Percentiles rank a stretch among this genome's conserved stretches.
Conservation (phyloP, 1,284 basidiomycete genomes). For the Papiliotrema terrestris region DNA sequence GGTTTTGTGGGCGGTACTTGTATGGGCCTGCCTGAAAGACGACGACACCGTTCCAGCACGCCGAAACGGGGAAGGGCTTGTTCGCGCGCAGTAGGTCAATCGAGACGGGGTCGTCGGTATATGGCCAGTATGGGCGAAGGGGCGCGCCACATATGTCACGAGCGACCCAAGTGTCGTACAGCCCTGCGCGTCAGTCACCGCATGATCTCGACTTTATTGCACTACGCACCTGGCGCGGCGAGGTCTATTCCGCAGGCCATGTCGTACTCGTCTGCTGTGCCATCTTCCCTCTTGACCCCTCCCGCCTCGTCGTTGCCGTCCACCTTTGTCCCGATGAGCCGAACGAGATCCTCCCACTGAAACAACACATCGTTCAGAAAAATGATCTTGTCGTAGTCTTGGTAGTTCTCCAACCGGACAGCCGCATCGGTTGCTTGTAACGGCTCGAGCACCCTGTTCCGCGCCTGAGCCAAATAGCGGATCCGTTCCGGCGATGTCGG, state of each 20-base stretch:
- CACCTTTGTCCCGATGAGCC: slow-evolving; percentile 47
- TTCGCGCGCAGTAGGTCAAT: slow-evolving; percentile 47
- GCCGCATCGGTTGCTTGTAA: slow-evolving; percentile 17
- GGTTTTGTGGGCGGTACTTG: slow-evolving; percentile 38
- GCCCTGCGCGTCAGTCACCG: slow-evolving; percentile 6
- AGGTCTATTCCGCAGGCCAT: slow-evolving; percentile 60
- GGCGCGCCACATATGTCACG: slow-evolving; percentile 51
- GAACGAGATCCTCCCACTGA: slow-evolving; percentile 52
- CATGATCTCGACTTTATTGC: not conserved
- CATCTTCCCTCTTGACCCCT: too few species aligned
- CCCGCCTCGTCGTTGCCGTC: too few species aligned
- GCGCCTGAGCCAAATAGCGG: slow-evolving; percentile 51
- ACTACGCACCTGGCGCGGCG: slow-evolving; percentile 46
- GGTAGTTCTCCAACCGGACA: slow-evolving; percentile 41
- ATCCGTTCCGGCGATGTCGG: slow-evolving; percentile 51
- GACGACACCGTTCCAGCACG: slow-evolving; percentile 54
- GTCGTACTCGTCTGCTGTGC: slow-evolving; percentile 53
- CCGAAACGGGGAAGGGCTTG: slow-evolving; percentile 54
- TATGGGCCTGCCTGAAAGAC: slow-evolving; percentile 55
- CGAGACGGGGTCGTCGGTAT: slow-evolving; percentile 51
- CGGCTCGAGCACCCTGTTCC: slow-evolving; percentile 54
- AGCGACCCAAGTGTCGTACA: slow-evolving; percentile 56
- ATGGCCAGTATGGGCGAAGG: slow-evolving; percentile 56
- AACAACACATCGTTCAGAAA: slow-evolving; percentile 58
- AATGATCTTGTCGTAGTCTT: slow-evolving; percentile 52